Base-by-base conservation (phyloP, 2,329 filamentous ascomycete genomes). In the Fusarium liriodendri region DNA sequence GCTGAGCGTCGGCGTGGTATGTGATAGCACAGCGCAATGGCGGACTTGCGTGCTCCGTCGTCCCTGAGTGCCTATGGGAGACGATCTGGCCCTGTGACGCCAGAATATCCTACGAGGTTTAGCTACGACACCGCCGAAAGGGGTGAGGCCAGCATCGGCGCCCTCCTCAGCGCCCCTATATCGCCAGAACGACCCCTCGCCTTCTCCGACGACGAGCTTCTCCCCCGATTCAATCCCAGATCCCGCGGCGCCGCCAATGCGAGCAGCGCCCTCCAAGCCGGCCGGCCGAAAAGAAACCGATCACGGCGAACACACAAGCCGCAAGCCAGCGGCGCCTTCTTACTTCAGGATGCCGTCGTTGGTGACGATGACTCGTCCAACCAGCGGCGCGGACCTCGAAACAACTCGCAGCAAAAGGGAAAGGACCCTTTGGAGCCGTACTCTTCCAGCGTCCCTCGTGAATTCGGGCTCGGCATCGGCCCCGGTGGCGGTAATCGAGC, bases 251-350 rank as follows among this genome's bases (percentile, higher is more conserved):
- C 67, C 29, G 73, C 57, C 45, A 70, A 70, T 47, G 57, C 60
- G 55, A 45, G 62, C 27, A 73, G 70, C 33, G 71, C 62, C 58
- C 71, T 69, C 64, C 72, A 76, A 61, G 73, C 74, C 6, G 74
- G 67, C 35, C 76, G 73, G 32, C 72, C 75, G 27, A 78, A 77
- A 38, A 78, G 81, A 67, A 58, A 70, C 25, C 72, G 67, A 55
- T 65, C 75, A 22, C 77, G 79, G 52, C 76, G 80, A 67, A 80
- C 76, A 47, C 81, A 85, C 62, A 88, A 84, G 76, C 81, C 83
- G 33, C 84, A 86, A 18, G 82, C 86, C 7, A 85, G 82, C 71
- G 86, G 87, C 55, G 86, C 85, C 9, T 90, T 90, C 74, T 82
- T 90, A 61, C 82, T 90, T 16, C 81, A 85, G 33, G 87, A 88